phyloP scores from a whole-genome alignment of 1,284 basidiomycete genomes.

The Leccinum cinnamomeum region DNA sequence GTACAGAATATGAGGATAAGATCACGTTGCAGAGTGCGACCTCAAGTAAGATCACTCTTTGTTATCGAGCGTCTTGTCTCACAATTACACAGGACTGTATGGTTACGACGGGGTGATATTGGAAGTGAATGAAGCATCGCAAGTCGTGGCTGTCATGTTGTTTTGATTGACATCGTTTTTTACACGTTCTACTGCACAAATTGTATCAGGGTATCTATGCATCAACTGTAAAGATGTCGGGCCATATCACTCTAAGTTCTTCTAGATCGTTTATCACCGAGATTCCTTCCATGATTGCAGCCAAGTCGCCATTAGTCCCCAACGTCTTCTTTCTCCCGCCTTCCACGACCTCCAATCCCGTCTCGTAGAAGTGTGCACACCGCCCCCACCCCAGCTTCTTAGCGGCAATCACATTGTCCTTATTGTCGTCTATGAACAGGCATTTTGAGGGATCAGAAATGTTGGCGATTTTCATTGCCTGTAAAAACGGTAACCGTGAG shows the following conservation, averaged over 20 bases:
- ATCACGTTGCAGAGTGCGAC: slow-evolving; percentile 69
- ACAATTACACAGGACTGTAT: slow-evolving; percentile 51
- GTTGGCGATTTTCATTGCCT: slow-evolving; percentile 66
- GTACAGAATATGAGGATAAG: slow-evolving; percentile 77
- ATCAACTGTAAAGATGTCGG: slow-evolving; percentile 50
- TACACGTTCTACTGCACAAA: background rate
- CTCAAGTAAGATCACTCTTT: slow-evolving; percentile 53
- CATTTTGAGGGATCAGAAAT: slow-evolving; percentile 64
- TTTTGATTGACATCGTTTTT: slow-evolving; percentile 45
- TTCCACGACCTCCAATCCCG: slow-evolving; percentile 59
- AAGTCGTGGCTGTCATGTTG: slow-evolving; percentile 70
- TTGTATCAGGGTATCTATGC: slow-evolving; percentile 4
- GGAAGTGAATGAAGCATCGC: slow-evolving; percentile 76
- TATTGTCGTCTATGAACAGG: slow-evolving; percentile 76
- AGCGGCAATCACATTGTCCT: slow-evolving; percentile 66
- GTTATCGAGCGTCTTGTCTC: slow-evolving; percentile 22
- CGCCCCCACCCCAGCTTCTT: slow-evolving; percentile 65
- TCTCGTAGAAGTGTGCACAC: slow-evolving; percentile 74
- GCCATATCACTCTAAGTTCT: slow-evolving; percentile 66
- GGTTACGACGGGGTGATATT: slow-evolving; percentile 83
- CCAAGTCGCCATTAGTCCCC: slow-evolving; percentile 40
- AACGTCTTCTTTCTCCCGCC: slow-evolving; percentile 59
- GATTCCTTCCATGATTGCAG: slow-evolving; percentile 43
- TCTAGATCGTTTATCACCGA: slow-evolving; percentile 53
- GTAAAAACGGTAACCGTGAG: background rate